Evolutionary conservation across 2,329 filamentous ascomycete species (phyloP), one percentile per base, ranked within the genome.

Genomic region (Botrytis byssoidea): DNA sequence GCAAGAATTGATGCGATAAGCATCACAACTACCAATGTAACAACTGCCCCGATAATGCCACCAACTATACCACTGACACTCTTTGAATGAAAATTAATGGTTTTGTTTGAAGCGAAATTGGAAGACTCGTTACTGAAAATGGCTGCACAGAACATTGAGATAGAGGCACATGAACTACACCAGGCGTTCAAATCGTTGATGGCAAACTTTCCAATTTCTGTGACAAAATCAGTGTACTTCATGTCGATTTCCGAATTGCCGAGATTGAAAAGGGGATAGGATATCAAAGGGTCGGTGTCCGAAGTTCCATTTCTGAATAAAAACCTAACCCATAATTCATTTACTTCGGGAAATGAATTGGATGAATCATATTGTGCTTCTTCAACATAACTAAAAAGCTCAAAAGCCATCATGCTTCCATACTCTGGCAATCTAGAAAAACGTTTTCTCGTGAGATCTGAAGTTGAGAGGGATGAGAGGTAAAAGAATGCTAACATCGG

Each of bases 351-450:
- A 59, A 74, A 16, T 59, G 76, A 70, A 70, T 81, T 81, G 42
- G 84, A 80, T 29, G 83, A 84, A 60, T 29, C 9, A 4, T 40
- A 46, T n/a, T 48, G 73, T 16, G 40, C 22, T 68, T 74, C 14
- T 61, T 77, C 71, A 70, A 82, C 81, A 48, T 85, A 81, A 29
- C 83, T 84, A 74, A 85, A 85, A 8, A 90, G 81, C 83, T 97
- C 94, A 80, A 96, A 94, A 0, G 88, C 85, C 86, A 97, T 91
- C 59, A 89, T 87, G 1, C 90, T 91, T 0, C 93, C 94, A 55
- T 94, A 93, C 76, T 91, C 86, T 0, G 92, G 90, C 22, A 89
- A 76, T 76, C 80, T 46, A 74, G 79, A 64, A 80, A 84, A 86
- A 29, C 37, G n/a, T 2, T 85, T 79, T 90, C 89, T 70, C 89